phyloP scores from a whole-genome alignment of 805 yeast genomes.

The Metschnikowia reukaufii region DNA sequence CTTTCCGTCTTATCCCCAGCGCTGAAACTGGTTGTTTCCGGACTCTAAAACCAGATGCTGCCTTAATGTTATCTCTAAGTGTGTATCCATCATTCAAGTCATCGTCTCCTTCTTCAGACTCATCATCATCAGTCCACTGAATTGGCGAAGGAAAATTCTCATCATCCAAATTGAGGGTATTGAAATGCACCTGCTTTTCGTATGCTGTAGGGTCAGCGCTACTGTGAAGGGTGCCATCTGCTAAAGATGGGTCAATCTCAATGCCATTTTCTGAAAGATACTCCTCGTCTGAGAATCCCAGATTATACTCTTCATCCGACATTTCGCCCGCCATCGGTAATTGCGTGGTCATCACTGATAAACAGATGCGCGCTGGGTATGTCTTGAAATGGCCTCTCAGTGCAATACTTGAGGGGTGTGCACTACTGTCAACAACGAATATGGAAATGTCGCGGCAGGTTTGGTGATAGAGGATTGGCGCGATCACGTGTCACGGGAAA shows the following conservation, averaged over 20 bases:
- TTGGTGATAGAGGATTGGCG: too few species aligned
- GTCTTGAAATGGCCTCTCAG: background rate
- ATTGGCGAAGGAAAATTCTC: slow-evolving; percentile 21
- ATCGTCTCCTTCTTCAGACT: slow-evolving; percentile 31
- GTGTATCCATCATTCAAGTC: slow-evolving; percentile 43
- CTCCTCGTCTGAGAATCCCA: slow-evolving; percentile 16
- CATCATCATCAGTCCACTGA: slow-evolving; percentile 26
- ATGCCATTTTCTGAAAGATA: slow-evolving; percentile 8
- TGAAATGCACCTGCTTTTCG: background rate
- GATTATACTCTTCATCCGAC: slow-evolving; percentile 4
- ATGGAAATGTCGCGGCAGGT: background rate
- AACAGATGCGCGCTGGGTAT: background rate
- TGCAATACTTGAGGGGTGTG: background rate
- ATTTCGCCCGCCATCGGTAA: slow-evolving; percentile 1
- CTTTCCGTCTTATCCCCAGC: slow-evolving; percentile 39
- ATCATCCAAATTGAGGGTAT: slow-evolving; percentile 1
- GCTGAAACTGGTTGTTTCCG: slow-evolving; percentile 36
- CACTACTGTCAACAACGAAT: background rate
- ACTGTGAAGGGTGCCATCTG: slow-evolving; percentile 1
- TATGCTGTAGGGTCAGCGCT: background rate
- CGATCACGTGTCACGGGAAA: background rate
- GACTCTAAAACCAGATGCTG: slow-evolving; percentile 62
- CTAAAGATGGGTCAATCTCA: slow-evolving; percentile 17
- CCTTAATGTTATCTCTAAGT: slow-evolving; percentile 64
- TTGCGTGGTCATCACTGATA: background rate